phyloP scores from a whole-genome alignment of 2,329 filamentous ascomycete species.

The Colletotrichum sp. region DNA sequence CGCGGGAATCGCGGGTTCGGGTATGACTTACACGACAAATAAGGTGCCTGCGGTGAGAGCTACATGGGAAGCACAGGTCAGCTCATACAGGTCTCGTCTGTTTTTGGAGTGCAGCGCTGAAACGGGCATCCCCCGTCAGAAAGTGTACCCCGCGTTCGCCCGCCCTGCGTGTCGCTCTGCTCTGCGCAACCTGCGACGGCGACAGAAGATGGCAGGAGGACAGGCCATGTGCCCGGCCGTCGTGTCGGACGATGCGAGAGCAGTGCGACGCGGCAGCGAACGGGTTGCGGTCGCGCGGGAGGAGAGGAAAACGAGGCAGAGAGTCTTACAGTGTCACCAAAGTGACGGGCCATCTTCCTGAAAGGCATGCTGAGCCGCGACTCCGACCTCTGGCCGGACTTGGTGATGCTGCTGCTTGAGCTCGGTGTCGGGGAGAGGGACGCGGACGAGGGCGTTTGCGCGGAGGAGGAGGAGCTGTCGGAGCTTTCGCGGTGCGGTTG shows the following conservation, averaged over 20 bases:
- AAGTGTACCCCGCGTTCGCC: not conserved
- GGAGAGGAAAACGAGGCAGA: not conserved
- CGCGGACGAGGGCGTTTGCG: not conserved
- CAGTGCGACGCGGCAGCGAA: not conserved
- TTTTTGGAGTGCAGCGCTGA: not conserved
- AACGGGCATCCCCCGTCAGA: not conserved
- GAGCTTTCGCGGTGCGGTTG: not conserved
- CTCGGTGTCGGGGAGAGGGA: not conserved
- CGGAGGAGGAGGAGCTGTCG: not conserved
- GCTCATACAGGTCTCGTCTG: not conserved
- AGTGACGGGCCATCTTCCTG: conserved; percentile 48
- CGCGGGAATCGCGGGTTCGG: not conserved
- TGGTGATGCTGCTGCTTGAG: not conserved
- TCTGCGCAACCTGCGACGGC: not conserved
- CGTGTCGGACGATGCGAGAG: not conserved
- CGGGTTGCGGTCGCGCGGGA: not conserved
- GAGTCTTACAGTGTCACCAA: conserved; percentile 50
- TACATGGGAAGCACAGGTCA: conserved; percentile 23
- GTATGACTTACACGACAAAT: conserved; percentile 50
- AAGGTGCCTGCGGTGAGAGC: conserved; percentile 43
- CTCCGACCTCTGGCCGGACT: conserved; percentile 18
- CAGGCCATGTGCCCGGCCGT: not conserved
- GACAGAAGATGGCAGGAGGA: not conserved
- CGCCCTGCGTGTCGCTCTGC: not conserved
- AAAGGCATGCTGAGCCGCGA: conserved; percentile 30